Conservation (phyloP, 345 rosid genomes). For the Punica granatum region DNA sequence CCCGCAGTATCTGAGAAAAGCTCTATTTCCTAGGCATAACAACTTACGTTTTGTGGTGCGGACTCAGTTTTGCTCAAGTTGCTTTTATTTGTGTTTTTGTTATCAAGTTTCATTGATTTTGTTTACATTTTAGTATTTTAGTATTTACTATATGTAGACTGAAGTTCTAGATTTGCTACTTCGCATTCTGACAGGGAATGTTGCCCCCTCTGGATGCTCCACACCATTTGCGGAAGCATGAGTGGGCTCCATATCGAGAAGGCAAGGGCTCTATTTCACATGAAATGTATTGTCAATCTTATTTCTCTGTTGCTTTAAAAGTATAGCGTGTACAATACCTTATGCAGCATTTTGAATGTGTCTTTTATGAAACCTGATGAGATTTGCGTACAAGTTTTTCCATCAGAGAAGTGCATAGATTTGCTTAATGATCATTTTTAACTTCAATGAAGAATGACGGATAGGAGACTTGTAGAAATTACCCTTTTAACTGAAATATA, state of each 20-base stretch:
- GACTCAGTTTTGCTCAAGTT: not conserved
- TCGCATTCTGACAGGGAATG: constrained; percentile 48
- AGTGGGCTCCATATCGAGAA: constrained; percentile 86
- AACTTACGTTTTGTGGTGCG: constrained; percentile 83
- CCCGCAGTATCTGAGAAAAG: constrained; percentile 80
- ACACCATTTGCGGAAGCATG: constrained; percentile 92
- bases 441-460: not conserved
- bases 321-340: not conserved
- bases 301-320: not conserved
- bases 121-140: not conserved
- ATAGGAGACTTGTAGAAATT: not conserved
- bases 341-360: not conserved
- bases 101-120: not conserved
- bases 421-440: not conserved
- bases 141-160: constrained; percentile 1
- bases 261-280: constrained; percentile 28
- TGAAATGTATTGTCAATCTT: not conserved
- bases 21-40: constrained; percentile 72
- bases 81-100: not conserved
- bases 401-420: not conserved
- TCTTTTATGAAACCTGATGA: not conserved
- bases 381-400: not conserved
- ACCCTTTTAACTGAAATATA: not conserved
- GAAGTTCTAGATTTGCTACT: not conserved
- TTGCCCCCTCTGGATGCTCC: constrained; percentile 99